A percentile compares a stretch with the other conserved stretches of the same genome.
Conservation (phyloP, 2,329 filamentous ascomycete species). For the Aspergillus sp. region DNA sequence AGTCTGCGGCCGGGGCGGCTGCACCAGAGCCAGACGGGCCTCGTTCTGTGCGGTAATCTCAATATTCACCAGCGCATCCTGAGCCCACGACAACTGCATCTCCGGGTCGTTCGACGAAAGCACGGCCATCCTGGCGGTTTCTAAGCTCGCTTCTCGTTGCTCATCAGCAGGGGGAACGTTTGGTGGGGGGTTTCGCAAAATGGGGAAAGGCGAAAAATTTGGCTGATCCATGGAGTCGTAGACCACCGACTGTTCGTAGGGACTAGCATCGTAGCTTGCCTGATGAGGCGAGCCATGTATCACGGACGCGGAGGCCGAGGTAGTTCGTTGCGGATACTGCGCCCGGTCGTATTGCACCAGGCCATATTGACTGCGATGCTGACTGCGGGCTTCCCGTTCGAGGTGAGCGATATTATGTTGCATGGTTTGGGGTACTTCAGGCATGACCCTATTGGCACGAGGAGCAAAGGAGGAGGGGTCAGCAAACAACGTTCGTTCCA, state of each 20-base stretch:
- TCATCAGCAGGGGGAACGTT: constrained; percentile 92
- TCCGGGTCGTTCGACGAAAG: constrained; percentile 90
- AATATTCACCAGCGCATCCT: constrained; percentile 81
- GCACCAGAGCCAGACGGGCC: constrained; percentile 53
- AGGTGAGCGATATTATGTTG: constrained; percentile 87
- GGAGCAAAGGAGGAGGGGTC: no score
- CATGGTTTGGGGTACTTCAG: constrained; percentile 94
- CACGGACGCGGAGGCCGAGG: constrained; percentile 19
- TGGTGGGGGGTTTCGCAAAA: constrained; percentile 65
- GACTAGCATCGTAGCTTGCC: constrained; percentile 31
- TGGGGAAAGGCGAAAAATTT: constrained; percentile 86
- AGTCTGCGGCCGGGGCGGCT: constrained; percentile 61
- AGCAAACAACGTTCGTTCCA: constrained; percentile 4
- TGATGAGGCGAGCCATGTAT: constrained; percentile 21
- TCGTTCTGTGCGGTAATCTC: constrained; percentile 74
- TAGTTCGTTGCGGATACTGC: constrained; percentile 30
- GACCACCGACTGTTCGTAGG: constrained; percentile 45
- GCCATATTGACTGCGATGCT: constrained; percentile 38
- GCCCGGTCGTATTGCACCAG: constrained; percentile 25
- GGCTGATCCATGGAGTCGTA: constrained; percentile 50
- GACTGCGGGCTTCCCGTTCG: constrained; percentile 61
- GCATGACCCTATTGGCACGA: constrained; percentile 61
- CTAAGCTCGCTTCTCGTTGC: constrained; percentile 82
- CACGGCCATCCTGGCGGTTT: constrained; percentile 73
- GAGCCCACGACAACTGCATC: constrained; percentile 94